Conservation (phyloP, 192 early-diverging fungal species). For the Lunasporangiospora selenospora region DNA sequence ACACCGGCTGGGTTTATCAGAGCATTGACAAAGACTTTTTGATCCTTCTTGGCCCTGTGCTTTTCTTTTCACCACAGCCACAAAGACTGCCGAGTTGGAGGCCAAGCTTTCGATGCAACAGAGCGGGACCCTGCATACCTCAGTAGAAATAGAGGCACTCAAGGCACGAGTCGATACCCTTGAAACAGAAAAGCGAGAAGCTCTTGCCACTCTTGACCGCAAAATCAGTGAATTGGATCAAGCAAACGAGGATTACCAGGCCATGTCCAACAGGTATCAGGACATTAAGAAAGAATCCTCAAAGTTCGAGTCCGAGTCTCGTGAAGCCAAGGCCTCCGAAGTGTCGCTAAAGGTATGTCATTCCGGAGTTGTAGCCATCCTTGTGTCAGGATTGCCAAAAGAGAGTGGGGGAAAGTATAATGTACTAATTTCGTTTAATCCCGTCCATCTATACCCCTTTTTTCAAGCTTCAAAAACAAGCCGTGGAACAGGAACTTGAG, state of each 20-base stretch:
- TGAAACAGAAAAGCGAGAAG: constrained; percentile 32
- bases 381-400: too few relatives aligned
- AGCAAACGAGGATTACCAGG: constrained; percentile 30
- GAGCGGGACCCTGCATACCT: constrained; percentile 29
- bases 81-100: constrained; percentile 26
- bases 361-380: background rate
- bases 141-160: constrained; percentile 14
- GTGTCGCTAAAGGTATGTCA: constrained; percentile 30
- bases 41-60: background rate
- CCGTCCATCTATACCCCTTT: background rate
- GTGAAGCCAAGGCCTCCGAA: constrained; percentile 39
- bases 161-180: constrained; percentile 27
- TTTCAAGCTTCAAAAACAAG: constrained; percentile 36
- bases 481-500: constrained; percentile 64
- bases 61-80: background rate
- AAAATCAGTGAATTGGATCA: constrained; percentile 38
- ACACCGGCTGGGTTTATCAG: too few relatives aligned
- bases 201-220: constrained; percentile 25
- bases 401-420: too few relatives aligned
- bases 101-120: constrained; percentile 15
- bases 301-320: constrained; percentile 30
- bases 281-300: constrained; percentile 32
- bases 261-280: constrained; percentile 21
- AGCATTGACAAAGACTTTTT: background rate
- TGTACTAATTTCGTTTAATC: too few relatives aligned